Conservation (phyloP, 257 asterid species). For the Solanum verrucosum region DNA sequence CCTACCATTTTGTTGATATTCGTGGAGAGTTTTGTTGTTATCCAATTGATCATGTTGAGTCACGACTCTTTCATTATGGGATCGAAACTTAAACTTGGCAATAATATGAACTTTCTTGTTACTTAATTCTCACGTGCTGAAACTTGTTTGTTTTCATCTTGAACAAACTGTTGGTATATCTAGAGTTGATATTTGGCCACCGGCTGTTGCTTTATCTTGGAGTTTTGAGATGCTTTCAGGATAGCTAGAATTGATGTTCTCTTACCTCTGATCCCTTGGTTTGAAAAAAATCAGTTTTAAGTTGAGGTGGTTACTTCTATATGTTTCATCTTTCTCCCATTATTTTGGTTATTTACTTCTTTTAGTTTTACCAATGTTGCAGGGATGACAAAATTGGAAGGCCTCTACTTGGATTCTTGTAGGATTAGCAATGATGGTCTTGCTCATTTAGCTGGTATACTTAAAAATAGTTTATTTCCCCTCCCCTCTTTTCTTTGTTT, state of each 20-base stretch:
- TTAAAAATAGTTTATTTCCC: background rate
- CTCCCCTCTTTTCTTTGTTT: background rate
- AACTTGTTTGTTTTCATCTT: background rate
- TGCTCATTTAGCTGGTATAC: constrained; percentile 6
- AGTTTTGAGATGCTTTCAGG: background rate
- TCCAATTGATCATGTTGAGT: background rate
- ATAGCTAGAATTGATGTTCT: background rate
- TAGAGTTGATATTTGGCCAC: background rate
- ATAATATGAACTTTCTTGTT: background rate
- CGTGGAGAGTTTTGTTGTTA: background rate
- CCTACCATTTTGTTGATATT: background rate
- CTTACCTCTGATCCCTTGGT: background rate
- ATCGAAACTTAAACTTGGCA: background rate
- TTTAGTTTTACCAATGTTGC: background rate
- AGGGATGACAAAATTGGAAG: constrained; percentile 4
- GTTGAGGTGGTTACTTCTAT: background rate
- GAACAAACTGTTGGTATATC: background rate
- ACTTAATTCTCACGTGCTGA: background rate
- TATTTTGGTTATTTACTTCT: background rate
- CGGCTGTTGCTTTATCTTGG: background rate
- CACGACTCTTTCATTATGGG: background rate
- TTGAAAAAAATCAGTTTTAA: background rate
- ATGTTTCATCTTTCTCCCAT: background rate
- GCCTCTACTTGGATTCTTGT: constrained; percentile 9
- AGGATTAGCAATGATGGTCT: constrained; percentile 4